Evolutionary conservation across 768 basidiomycete genomes (phyloP).

Genomic region (Hemileccinum impolitum): DNA sequence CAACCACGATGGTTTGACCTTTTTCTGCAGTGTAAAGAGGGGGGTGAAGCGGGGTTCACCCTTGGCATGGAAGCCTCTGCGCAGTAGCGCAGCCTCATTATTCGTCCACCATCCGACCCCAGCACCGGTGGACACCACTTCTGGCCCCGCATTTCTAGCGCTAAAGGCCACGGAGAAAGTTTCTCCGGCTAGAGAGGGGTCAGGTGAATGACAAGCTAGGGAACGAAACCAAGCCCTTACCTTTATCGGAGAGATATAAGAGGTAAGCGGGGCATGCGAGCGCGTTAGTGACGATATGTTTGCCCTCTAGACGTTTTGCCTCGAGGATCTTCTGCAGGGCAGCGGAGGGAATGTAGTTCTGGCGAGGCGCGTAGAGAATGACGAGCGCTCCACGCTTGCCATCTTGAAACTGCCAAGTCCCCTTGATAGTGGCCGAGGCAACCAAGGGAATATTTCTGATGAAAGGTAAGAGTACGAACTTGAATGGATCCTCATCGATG

Average conservation of each 20-base stretch:
- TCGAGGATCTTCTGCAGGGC: conserved; percentile 1
- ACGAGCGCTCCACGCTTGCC: conserved; percentile 27
- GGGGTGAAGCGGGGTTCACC: conserved; percentile 8
- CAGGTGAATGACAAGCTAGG: background rate
- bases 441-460: conserved; percentile 10
- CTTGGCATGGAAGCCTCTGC: background rate
- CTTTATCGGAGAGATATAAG: conserved; percentile 21
- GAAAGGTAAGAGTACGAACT: background rate
- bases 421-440: conserved; percentile 26
- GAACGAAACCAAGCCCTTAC: background rate
- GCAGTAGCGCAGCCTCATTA: conserved; percentile 3
- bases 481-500: background rate
- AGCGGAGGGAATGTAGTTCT: conserved; percentile 8
- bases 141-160: background rate
- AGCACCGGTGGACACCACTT: background rate
- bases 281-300: conserved; percentile 23
- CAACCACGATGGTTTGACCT: background rate
- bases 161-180: conserved; percentile 11
- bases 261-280: conserved; percentile 28
- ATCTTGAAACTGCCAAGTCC: conserved; percentile 25
- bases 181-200: conserved; percentile 6
- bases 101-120: conserved; percentile 4
- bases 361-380: conserved; percentile 26
- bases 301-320: conserved; percentile 14
- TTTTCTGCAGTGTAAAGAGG: conserved; percentile 10